Evolutionary conservation across 169 alveolate genomes (phyloP).

Genomic region (Plasmodium ovale): DNA sequence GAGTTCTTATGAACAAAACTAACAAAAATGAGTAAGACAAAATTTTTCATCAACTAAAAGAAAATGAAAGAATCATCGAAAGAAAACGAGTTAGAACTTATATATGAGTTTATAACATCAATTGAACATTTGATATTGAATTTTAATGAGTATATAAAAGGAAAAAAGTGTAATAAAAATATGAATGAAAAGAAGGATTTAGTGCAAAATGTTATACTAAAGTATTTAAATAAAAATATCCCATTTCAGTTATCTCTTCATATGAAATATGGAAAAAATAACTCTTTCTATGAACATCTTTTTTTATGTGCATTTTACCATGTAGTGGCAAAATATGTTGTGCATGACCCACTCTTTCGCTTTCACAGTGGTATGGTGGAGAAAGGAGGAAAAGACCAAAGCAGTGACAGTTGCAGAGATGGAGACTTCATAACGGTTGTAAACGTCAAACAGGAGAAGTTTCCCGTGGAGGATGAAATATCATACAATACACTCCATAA

Average conservation of each 20-base stretch:
- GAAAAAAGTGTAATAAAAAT: constrained; percentile 26
- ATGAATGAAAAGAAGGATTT: constrained; percentile 29
- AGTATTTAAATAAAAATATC: constrained; percentile 42
- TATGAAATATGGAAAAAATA: constrained; percentile 32
- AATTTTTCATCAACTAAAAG: not conserved
- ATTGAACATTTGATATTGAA: constrained; percentile 20
- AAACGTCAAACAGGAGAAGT: not conserved
- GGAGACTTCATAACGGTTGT: not conserved
- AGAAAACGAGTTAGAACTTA: constrained; percentile 43
- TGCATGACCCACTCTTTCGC: constrained; percentile 23
- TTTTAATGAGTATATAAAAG: constrained; percentile 44
- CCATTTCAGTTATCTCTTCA: constrained; percentile 38
- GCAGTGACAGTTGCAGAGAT: not conserved
- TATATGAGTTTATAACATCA: constrained; percentile 45
- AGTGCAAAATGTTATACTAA: constrained; percentile 14
- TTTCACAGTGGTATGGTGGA: not conserved
- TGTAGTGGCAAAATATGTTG: constrained; percentile 22
- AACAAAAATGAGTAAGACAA: not conserved
- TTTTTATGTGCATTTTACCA: constrained; percentile 64
- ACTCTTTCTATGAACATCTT: constrained; percentile 26
- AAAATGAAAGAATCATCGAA: constrained; percentile 64
- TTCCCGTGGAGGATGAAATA: not conserved
- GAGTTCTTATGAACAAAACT: not conserved
- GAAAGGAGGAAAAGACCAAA: not conserved
- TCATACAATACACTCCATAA: not conserved